phyloP scores from a whole-genome alignment of 106 monocot genomes.

The Amphibolis antarctica region DNA sequence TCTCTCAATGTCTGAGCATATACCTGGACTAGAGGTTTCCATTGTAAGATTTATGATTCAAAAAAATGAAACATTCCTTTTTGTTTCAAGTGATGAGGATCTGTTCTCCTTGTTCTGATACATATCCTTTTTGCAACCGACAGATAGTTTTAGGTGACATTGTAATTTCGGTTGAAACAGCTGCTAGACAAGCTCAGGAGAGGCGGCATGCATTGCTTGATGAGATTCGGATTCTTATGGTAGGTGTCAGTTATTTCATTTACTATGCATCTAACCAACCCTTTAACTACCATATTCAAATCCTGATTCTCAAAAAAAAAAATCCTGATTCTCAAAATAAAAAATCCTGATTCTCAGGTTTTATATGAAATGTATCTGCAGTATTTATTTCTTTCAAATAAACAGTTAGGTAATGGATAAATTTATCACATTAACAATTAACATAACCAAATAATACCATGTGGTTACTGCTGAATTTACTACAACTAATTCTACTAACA shows the following conservation, averaged over 20 bases:
- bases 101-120: conserved; percentile 4
- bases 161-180: conserved; percentile 93
- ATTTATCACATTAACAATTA: no score
- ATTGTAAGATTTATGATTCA: conserved; percentile 40
- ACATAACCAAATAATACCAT: no score
- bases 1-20: conserved; percentile 84
- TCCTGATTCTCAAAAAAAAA: no score
- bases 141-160: conserved; percentile 85
- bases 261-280: neutral
- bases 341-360: neutral
- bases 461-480: no score
- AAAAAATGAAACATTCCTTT: neutral
- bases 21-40: conserved; percentile 74
- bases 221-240: conserved; percentile 87
- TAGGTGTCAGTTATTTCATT: conserved; percentile 9
- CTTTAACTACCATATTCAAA: neutral
- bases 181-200: conserved; percentile 85
- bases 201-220: conserved; percentile 79
- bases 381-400: no score
- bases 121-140: conserved; percentile 2
- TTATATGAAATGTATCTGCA: no score
- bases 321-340: no score
- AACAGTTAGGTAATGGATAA: no score
- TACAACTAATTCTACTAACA: no score
- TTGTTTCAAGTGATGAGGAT: neutral